Evolutionary conservation across 306 rosid species (phyloP).

Genomic region (Begonia peltatifolia): DNA sequence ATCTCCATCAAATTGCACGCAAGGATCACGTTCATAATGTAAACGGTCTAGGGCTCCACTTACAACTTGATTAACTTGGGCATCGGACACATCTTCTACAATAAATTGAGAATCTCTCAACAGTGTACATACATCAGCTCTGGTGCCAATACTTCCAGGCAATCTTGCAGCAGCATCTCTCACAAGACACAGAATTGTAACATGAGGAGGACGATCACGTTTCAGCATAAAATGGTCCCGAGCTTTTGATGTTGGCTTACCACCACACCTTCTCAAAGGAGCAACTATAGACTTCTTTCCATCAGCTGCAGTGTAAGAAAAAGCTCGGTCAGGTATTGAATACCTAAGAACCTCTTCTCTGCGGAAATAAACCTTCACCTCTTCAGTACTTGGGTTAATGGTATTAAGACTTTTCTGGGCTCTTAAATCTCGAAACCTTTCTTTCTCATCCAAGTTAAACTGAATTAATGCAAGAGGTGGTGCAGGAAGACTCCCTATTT

Average conservation of each 20-base stretch:
- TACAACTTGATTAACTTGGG: constrained; percentile 95
- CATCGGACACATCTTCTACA: constrained; percentile 94
- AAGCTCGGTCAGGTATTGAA: constrained; percentile 98
- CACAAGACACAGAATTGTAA: constrained; percentile 95
- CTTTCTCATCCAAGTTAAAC: constrained; percentile 90
- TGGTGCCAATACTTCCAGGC: constrained; percentile 98
- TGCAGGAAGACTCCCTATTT: constrained; percentile 92
- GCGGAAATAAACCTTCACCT: constrained; percentile 82
- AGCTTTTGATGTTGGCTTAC: constrained; percentile 99
- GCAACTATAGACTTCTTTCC: constrained; percentile 97
- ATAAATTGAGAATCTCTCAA: constrained; percentile 95
- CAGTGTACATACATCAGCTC: constrained; percentile 97
- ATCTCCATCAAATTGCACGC: constrained; percentile 95
- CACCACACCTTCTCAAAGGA: constrained; percentile 96
- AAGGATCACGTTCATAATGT: constrained; percentile 99
- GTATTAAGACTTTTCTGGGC: constrained; percentile 99
- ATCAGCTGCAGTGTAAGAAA: constrained; percentile 93
- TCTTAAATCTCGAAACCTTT: constrained; percentile 87
- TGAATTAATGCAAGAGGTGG: constrained; percentile 92
- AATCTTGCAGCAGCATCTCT: constrained; percentile 98
- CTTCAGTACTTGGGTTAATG: constrained; percentile 78
- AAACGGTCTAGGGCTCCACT: constrained; percentile 98
- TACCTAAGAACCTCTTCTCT: constrained; percentile 92
- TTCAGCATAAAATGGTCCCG: constrained; percentile 99
- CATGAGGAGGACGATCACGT: constrained; percentile 97